phyloP scores from a whole-genome alignment of 495 filamentous ascomycete genomes.

The Rusavskia elegans region DNA sequence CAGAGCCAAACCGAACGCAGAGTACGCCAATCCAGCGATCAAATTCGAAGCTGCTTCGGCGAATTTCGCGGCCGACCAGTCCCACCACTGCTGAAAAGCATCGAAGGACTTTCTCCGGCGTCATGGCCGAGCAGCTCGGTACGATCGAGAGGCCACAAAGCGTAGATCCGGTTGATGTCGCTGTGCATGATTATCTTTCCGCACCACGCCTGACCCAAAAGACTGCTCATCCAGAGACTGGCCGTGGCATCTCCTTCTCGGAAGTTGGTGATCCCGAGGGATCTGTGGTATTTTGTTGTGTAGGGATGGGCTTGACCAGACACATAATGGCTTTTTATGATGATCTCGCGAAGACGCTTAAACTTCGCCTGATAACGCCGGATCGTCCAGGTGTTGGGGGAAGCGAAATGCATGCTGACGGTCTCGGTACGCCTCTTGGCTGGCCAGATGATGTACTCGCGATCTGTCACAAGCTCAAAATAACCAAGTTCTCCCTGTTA shows the following conservation, averaged over 20 bases:
- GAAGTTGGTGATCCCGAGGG: constrained; percentile 91
- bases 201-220: constrained; percentile 75
- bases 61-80: constrained; percentile 23
- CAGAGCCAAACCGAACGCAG: constrained; percentile 12
- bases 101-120: constrained; percentile 25
- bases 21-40: constrained; percentile 23
- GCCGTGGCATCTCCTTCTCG: constrained; percentile 83
- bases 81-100: constrained; percentile 20
- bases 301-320: constrained; percentile 93
- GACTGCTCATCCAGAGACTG: constrained; percentile 68
- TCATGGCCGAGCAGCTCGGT: constrained; percentile 4
- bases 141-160: constrained; percentile 40
- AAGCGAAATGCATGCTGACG: constrained; percentile 68
- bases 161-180: constrained; percentile 70
- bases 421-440: constrained; percentile 67
- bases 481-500: constrained; percentile 91
- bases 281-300: constrained; percentile 87
- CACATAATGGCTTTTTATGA: constrained; percentile 98
- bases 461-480: constrained; percentile 82
- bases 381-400: constrained; percentile 91
- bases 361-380: constrained; percentile 78
- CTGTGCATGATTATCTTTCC: constrained; percentile 70
- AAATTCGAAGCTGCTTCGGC: constrained; percentile 19
- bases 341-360: constrained; percentile 78
- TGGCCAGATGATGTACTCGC: constrained; percentile 97